A percentile compares a stretch with the other conserved stretches of the same genome.
Evolutionary conservation across 2,329 filamentous ascomycete species (phyloP).

Genomic region (Colletotrichum magnum): DNA sequence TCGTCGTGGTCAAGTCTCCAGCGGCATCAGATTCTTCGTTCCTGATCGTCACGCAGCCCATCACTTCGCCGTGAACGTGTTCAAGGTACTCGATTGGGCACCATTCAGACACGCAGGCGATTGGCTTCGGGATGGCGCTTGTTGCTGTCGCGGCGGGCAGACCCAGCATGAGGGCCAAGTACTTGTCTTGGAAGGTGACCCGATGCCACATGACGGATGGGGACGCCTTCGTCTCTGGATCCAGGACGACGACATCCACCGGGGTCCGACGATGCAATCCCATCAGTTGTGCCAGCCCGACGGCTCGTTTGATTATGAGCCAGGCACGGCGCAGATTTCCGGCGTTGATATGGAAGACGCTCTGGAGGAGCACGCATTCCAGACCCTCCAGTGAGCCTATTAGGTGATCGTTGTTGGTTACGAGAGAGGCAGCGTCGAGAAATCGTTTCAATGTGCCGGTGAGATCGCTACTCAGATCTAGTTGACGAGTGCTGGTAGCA

Average conservation of each 20-base stretch:
- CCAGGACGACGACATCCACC: not conserved
- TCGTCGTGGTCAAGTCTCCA: constrained; percentile 43
- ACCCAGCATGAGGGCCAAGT: constrained; percentile 56
- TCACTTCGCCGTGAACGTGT: constrained; percentile 6
- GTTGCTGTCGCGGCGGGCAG: constrained; percentile 49
- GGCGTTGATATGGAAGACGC: constrained; percentile 52
- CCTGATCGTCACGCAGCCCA: constrained; percentile 48
- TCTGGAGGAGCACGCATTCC: constrained; percentile 58
- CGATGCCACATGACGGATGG: constrained; percentile 52
- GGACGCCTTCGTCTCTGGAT: constrained; percentile 16
- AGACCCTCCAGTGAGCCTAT: constrained; percentile 55
- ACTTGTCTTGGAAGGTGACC: constrained; percentile 52
- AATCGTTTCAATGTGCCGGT: constrained; percentile 45
- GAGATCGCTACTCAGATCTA: constrained; percentile 43
- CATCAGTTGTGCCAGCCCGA: constrained; percentile 57
- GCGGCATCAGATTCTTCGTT: constrained; percentile 44
- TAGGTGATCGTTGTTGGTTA: constrained; percentile 53
- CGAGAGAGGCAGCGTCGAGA: constrained; percentile 48
- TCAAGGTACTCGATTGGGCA: constrained; percentile 17
- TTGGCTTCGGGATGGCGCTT: not conserved
- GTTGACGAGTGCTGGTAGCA: constrained; percentile 45
- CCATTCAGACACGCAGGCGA: not conserved
- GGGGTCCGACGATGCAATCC: constrained; percentile 50
- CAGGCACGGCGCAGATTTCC: constrained; percentile 58
- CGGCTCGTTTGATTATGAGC: constrained; percentile 54